These are phyloP conservation scores for Paecilomyces variotii DNA, from an alignment of 2,329 filamentous ascomycete genomes.

Conservation along the genomic window DNA sequence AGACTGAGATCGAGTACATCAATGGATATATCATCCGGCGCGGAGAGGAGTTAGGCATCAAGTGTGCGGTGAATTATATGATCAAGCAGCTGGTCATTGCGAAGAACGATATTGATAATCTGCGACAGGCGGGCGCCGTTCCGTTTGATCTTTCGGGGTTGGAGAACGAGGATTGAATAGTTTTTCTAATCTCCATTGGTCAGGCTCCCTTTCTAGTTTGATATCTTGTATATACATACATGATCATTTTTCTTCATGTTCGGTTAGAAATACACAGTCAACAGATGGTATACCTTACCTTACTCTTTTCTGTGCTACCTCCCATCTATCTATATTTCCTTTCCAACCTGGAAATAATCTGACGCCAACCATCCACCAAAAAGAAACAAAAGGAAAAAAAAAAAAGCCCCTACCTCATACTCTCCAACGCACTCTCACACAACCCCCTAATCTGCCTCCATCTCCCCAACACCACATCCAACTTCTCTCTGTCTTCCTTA, in stretches of 20 bases:
- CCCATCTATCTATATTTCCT: neutral
- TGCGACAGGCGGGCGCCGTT: conserved; percentile 22
- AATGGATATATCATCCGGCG: conserved; percentile 80
- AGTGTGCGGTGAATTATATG: conserved; percentile 64
- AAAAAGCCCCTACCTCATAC: conserved; percentile 4
- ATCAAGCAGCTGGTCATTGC: conserved; percentile 65
- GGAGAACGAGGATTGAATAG: conserved; percentile 4
- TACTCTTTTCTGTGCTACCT: neutral
- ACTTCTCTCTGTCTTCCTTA: conserved; percentile 12
- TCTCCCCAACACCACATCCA: conserved; percentile 22
- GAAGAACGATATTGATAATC: conserved; percentile 46
- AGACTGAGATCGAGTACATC: conserved; percentile 73
- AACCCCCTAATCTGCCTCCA: conserved; percentile 33
- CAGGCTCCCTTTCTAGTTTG: neutral
- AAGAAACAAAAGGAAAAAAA: neutral
- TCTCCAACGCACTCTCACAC: conserved; percentile 19
- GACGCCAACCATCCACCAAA: neutral
- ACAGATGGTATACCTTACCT: neutral
- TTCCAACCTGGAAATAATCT: neutral
- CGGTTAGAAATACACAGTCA: neutral
- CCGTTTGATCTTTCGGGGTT: conserved; percentile 19
- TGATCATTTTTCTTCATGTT: neutral
- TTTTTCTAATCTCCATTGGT: neutral
- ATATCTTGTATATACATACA: neutral
- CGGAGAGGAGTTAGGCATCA: conserved; percentile 65